A percentile compares a stretch with the other conserved stretches of the same genome.
Conservation (phyloP, 495 filamentous ascomycete genomes). For the Penicillium canariense region DNA sequence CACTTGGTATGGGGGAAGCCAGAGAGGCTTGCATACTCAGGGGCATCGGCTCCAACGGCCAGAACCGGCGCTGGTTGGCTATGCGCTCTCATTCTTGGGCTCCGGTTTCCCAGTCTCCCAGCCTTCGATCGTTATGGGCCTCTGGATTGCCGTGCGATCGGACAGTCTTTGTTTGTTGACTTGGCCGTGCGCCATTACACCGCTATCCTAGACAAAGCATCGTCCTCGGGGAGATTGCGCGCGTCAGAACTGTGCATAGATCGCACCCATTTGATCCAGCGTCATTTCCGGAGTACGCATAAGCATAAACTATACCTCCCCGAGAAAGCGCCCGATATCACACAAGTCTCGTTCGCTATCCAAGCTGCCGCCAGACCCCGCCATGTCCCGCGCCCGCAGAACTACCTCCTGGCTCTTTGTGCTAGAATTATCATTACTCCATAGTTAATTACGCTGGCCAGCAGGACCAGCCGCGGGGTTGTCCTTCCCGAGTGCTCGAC, state of each 20-base stretch:
- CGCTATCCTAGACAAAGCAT: neutral
- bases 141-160: neutral
- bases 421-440: neutral
- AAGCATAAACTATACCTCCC: too few relatives aligned
- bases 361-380: too few relatives aligned
- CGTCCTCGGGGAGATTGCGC: neutral
- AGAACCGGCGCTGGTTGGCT: neutral
- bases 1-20: neutral
- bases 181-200: too few relatives aligned
- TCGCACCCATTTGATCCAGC: neutral
- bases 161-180: too few relatives aligned
- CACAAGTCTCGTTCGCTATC: neutral
- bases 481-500: conserved; percentile 7
- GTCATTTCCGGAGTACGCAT: too few relatives aligned
- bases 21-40: conserved; percentile 23
- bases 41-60: conserved; percentile 16
- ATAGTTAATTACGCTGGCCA: neutral
- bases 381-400: too few relatives aligned
- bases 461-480: conserved; percentile 13
- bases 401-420: too few relatives aligned
- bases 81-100: conserved; percentile 12
- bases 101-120: conserved; percentile 1
- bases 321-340: too few relatives aligned
- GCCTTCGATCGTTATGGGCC: conserved; percentile 14
- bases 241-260: neutral